phyloP scores from a whole-genome alignment of 225 moss, liverwort and hornwort species.

The Physcomitrellopsis africana region DNA sequence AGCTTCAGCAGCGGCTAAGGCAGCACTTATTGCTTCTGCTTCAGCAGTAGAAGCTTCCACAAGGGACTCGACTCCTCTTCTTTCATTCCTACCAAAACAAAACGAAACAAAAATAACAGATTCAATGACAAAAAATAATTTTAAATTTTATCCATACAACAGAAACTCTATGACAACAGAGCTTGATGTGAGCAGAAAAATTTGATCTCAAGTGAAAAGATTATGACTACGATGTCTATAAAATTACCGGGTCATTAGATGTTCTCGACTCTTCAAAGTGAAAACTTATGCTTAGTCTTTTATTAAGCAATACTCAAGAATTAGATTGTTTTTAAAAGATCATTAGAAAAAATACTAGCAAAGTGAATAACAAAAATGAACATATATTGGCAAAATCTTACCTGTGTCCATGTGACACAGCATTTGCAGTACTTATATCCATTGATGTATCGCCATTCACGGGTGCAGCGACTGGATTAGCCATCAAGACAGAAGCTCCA shows the following conservation, averaged over 20 bases:
- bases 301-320: not conserved
- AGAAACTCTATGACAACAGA: not conserved
- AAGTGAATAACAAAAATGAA: not conserved
- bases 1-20: constrained; percentile 65
- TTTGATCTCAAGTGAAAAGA: not conserved
- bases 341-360: not conserved
- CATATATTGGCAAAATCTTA: constrained; percentile 21
- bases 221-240: not conserved
- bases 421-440: constrained; percentile 96
- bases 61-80: constrained; percentile 69
- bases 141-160: not conserved
- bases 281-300: not conserved
- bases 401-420: constrained; percentile 73
- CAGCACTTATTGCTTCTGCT: constrained; percentile 74
- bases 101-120: not conserved
- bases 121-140: not conserved
- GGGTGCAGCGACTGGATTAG: constrained; percentile 86
- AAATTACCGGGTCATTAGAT: not conserved
- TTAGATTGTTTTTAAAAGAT: not conserved
- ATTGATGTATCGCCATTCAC: constrained; percentile 77
- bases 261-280: not conserved
- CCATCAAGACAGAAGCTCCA: constrained; percentile 79
- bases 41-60: constrained; percentile 77
- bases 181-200: not conserved
- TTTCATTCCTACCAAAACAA: constrained; percentile 43